Evolutionary conservation across 805 yeast species (phyloP), one percentile per base, ranked within the genome.

Genomic region (Candida maesae): DNA sequence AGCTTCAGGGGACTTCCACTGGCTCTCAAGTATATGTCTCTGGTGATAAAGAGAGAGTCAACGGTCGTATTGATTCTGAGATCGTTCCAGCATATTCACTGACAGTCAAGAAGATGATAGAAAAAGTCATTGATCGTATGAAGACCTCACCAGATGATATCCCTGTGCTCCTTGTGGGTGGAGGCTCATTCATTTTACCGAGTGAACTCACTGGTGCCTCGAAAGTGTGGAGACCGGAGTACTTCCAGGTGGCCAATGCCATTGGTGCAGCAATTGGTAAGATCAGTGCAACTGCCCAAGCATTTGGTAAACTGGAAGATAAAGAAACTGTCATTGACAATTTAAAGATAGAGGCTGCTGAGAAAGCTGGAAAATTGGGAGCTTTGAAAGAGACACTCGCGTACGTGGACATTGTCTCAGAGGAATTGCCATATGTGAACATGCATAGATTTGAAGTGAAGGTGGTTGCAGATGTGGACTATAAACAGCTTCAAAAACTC

Each of bases 221-320:
- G 3, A 58, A 62, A 36, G 74, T 73, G 8, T 50, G 64, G 35
- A 59, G 70, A 43, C 76, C 76, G 4, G 67, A 67, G 25, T 71
- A 52, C 48, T 67, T 51, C 48, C 63, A 64, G 36, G 74, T 72
- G 27, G 76, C 76, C 6, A 73, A 73, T 56, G 78, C 78, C 3
- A 71, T 73, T 39, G 77, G 76, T 31, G 75, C 77, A 15, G 76
- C 76, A 4, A 57, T 71, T 52, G 73, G 73, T n/a, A 70, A 69
- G 44, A 57, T 73, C 9, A 65, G 73, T 19, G 42, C 56, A 1
- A 36, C 29, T 6, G 40, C 52, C 3, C 55, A 55, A 13, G 35
- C 46, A 0, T 49, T 55, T 37, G 58, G 55, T 9, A 48, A 51
- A 14, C n/a, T 24, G 9, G 46, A 42, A 3, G 53, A 54, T 3